Evolutionary conservation across 139 green algal genomes (phyloP), one percentile per base, ranked within the genome.

Genomic region (Parachlorella kessleri): DNA sequence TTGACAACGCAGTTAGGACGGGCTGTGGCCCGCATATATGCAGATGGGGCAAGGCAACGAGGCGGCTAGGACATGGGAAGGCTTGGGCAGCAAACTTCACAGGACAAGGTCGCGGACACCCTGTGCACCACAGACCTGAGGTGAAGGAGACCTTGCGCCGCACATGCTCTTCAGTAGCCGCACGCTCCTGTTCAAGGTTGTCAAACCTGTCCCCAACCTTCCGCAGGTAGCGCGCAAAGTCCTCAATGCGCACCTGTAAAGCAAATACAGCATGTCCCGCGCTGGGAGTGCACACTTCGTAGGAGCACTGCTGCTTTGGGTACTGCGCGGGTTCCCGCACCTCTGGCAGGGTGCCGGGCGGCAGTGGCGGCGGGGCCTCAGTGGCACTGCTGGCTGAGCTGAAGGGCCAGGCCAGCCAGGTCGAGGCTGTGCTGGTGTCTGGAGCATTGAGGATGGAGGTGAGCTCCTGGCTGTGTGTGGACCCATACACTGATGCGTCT

Each of bases 341-440:
- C 48, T 89, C 85, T 64, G 83, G 80, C 37, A 89, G 72, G 21
- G 85, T 67, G 48, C 85, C 78, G 2, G 83, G 70, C 10, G 81
- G 67, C 55, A 87, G 70, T 3, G 81, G 77, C 30, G 84, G 84
- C 4, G 77, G 77, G 41, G 32, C 75, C 64, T 80, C 75, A 1
- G 23, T 24, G 26, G 33, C 53, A 32, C 66, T 59, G 21, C 14
- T 42, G 28, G 42, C 66, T 6, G 48, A 32, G 26, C 9, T n/a
- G 35, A 74, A 81, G 35, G 75, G 75, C 75, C 66, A 75, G 28
- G n/a, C 40, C 30, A 80, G 65, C 75, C 75, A 80, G 41, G 8
- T 69, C 30, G 59, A 9, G 9, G 53, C 55, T 6, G 53, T 37
- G 28, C 30, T 36, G 63, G 33, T 37, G 41, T 24, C n/a, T 9